These are phyloP conservation scores for Phytophthora fragariaefolia DNA, from an alignment of 352 stramenopile species.

Conservation along the genomic window DNA sequence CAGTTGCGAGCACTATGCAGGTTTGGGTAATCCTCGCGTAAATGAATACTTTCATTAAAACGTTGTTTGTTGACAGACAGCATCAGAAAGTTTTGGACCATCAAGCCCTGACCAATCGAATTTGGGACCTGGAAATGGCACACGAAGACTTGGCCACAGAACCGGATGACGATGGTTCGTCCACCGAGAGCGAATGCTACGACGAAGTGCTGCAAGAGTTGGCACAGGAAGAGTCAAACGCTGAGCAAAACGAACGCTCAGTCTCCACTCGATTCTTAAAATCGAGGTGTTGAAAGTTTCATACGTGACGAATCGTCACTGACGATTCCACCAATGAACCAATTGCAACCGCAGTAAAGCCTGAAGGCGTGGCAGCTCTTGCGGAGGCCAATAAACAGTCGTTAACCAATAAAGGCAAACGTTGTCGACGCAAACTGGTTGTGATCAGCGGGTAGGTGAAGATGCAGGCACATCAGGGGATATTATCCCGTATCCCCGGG, in stretches of 20 bases:
- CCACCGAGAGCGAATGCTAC: constrained; percentile 41
- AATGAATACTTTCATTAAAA: no score
- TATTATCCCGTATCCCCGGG: no score
- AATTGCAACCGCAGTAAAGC: not conserved
- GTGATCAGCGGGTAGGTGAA: constrained; percentile 9
- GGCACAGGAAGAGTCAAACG: not conserved
- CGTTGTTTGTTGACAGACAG: no score
- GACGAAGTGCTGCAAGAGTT: constrained; percentile 19
- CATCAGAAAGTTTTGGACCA: no score
- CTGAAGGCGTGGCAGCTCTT: not conserved
- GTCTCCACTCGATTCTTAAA: not conserved
- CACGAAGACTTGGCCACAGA: no score
- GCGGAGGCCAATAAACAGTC: not conserved
- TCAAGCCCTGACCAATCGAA: not conserved
- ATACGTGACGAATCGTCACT: no score
- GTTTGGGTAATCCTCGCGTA: no score
- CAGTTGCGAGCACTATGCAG: no score
- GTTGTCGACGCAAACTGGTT: constrained; percentile 17
- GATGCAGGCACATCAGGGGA: constrained; percentile 1
- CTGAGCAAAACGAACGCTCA: not conserved
- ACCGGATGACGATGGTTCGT: constrained; percentile 30
- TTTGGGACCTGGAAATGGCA: no score
- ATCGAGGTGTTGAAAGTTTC: not conserved
- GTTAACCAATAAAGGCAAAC: constrained; percentile 12
- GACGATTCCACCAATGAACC: no score